phyloP scores from a whole-genome alignment of 176 grass and related monocot genomes.

The Zoysia japonica region DNA sequence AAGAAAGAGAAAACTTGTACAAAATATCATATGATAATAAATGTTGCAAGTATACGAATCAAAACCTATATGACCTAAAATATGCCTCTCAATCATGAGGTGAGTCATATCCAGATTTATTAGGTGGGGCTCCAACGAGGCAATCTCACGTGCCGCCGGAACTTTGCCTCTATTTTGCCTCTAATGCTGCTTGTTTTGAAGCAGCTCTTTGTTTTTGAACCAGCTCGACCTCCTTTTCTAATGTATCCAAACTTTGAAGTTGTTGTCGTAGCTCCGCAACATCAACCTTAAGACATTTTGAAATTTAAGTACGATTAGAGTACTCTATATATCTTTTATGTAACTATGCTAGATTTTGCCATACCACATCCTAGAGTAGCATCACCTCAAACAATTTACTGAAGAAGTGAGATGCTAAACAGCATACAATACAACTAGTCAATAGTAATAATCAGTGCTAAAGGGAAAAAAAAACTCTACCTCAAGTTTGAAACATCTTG shows the following conservation, averaged over 20 bases:
- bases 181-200: conserved; percentile 74
- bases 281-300: conserved; percentile 63
- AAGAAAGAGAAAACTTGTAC: neutral
- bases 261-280: conserved; percentile 93
- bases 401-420: neutral
- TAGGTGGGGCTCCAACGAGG: conserved; percentile 73
- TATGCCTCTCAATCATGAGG: neutral
- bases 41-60: conserved; percentile 41
- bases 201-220: conserved; percentile 77
- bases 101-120: conserved; percentile 52
- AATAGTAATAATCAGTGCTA: neutral
- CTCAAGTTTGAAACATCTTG: conserved; percentile 99
- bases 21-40: conserved; percentile 14
- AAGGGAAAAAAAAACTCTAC: conserved; percentile 37
- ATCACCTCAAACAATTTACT: neutral
- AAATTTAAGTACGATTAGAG: neutral
- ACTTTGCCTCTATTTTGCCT: conserved; percentile 64
- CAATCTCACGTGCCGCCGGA: conserved; percentile 90
- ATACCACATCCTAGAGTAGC: neutral
- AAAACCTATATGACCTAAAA: conserved; percentile 41
- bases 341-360: neutral
- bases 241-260: conserved; percentile 67
- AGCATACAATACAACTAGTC: neutral
- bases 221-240: conserved; percentile 90
- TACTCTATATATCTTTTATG: neutral